A percentile compares a stretch with the other conserved stretches of the same genome.
These are phyloP conservation scores for Thelephora terrestris DNA, from an alignment of 1,284 basidiomycete species.

Conservation along the genomic window DNA sequence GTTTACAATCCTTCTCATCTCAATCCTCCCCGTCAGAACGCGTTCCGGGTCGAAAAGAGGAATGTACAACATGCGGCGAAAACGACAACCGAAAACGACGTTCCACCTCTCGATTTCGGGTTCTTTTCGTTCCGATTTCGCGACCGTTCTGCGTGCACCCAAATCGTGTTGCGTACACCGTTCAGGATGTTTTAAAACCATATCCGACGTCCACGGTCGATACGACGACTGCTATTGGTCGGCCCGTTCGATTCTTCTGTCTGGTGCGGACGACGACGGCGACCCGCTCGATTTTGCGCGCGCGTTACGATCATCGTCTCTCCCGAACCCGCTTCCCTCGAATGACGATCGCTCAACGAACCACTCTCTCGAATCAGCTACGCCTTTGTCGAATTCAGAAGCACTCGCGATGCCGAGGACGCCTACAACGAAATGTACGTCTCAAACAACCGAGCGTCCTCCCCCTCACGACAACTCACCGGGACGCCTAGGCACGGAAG, in stretches of 20 bases:
- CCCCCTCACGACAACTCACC: slow-evolving; percentile 4
- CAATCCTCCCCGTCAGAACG: slow-evolving; percentile 6
- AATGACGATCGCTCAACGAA: slow-evolving; percentile 58
- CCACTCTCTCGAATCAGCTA: slow-evolving; percentile 52
- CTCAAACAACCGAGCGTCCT: neutral
- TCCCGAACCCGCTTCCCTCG: slow-evolving; percentile 14
- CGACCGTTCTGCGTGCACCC: neutral
- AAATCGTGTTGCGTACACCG: too few species aligned
- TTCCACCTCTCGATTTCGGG: slow-evolving; percentile 3
- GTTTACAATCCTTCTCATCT: slow-evolving; percentile 27
- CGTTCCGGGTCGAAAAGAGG: slow-evolving; percentile 20
- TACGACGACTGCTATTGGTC: neutral
- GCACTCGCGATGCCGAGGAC: slow-evolving; percentile 76
- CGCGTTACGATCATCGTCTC: slow-evolving; percentile 14
- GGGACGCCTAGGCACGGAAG: slow-evolving; percentile 63
- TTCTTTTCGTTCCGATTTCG: slow-evolving; percentile 6
- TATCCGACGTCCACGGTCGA: neutral
- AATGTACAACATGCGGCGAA: too few species aligned
- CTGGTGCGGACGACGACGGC: slow-evolving; percentile 1
- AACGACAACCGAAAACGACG: slow-evolving; percentile 12
- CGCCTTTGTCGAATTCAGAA: slow-evolving; percentile 86
- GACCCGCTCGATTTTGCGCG: slow-evolving; percentile 13
- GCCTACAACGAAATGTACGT: slow-evolving; percentile 86
- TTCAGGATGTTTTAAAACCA: neutral
- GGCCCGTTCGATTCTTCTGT: too few species aligned